Conservation (phyloP, 768 basidiomycete species). For the Serpula lacrymans region DNA sequence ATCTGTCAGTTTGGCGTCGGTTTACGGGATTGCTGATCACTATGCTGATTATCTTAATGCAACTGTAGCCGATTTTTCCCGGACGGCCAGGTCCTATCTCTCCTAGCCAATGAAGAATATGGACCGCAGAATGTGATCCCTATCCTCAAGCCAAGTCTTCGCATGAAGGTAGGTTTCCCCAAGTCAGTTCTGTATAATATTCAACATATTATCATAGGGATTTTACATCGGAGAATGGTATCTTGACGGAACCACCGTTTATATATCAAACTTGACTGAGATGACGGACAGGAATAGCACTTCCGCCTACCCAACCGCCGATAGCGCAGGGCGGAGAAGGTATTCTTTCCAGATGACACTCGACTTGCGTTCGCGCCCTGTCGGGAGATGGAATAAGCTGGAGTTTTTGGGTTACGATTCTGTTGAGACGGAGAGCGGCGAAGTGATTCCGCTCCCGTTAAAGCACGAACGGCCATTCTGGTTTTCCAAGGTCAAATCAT, state of each 20-base stretch:
- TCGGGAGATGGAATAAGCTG: conserved; percentile 80
- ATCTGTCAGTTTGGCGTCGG: conserved; percentile 51
- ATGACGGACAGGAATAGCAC: conserved; percentile 6
- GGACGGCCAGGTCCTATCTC: conserved; percentile 80
- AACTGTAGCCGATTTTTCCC: conserved; percentile 91
- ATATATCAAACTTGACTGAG: conserved; percentile 64
- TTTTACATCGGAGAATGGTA: conserved; percentile 70
- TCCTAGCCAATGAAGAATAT: conserved; percentile 78
- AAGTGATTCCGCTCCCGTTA: conserved; percentile 61
- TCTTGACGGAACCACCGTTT: conserved; percentile 57
- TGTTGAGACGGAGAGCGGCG: conserved; percentile 72
- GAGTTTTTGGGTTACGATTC: conserved; percentile 73
- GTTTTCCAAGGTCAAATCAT: conserved; percentile 89
- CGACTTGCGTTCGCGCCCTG: conserved; percentile 65
- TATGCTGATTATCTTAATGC: no score
- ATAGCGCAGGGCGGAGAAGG: no score
- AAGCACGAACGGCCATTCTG: conserved; percentile 90
- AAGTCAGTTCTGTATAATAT: neutral
- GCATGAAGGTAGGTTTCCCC: conserved; percentile 59
- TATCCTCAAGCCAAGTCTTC: conserved; percentile 68
- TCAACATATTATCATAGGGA: conserved; percentile 44
- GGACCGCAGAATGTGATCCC: conserved; percentile 71
- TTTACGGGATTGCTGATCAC: conserved; percentile 1
- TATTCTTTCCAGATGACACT: conserved; percentile 78
- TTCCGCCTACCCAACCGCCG: conserved; percentile 8